Evolutionary conservation across 495 filamentous ascomycete genomes (phyloP).

Genomic region (Geoglossum glabrum): DNA sequence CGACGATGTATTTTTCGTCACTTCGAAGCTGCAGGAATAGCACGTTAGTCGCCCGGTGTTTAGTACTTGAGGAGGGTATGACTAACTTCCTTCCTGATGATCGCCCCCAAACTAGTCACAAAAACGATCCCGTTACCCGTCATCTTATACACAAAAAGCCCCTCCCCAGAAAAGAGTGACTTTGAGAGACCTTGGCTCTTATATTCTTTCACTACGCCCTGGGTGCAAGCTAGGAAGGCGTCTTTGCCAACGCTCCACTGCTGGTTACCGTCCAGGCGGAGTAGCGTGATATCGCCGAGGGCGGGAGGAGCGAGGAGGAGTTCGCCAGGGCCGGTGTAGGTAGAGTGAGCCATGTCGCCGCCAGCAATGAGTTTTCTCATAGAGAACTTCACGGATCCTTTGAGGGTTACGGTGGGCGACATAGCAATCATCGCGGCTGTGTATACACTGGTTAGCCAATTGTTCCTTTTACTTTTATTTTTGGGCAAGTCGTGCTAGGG

Average conservation of each 20-base stretch:
- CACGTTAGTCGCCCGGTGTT: neutral
- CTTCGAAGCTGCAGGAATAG: slow-evolving; percentile 38
- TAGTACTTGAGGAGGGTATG: neutral
- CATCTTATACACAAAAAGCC: slow-evolving; percentile 79
- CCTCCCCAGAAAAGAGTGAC: slow-evolving; percentile 83
- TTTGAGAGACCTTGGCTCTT: slow-evolving; percentile 77
- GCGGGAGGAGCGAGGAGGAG: slow-evolving; percentile 60
- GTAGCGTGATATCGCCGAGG: slow-evolving; percentile 70
- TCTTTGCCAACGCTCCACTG: slow-evolving; percentile 70
- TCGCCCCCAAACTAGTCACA: slow-evolving; percentile 83
- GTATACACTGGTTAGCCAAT: neutral
- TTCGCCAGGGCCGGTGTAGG: slow-evolving; percentile 81
- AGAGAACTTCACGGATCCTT: slow-evolving; percentile 59
- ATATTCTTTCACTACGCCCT: slow-evolving; percentile 62
- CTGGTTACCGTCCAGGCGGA: slow-evolving; percentile 47
- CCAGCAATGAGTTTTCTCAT: slow-evolving; percentile 71
- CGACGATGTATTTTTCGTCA: slow-evolving; percentile 72
- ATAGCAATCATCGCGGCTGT: slow-evolving; percentile 82
- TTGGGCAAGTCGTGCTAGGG: too few relatives aligned
- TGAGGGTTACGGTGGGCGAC: slow-evolving; percentile 68
- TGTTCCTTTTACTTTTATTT: neutral
- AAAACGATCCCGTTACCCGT: slow-evolving; percentile 61
- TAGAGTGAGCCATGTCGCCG: slow-evolving; percentile 60
- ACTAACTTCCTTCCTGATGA: slow-evolving; percentile 85
- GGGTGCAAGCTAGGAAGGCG: slow-evolving; percentile 56